Conservation (phyloP, 192 early-diverging fungal genomes). For the Mortierella hygrophila region DNA sequence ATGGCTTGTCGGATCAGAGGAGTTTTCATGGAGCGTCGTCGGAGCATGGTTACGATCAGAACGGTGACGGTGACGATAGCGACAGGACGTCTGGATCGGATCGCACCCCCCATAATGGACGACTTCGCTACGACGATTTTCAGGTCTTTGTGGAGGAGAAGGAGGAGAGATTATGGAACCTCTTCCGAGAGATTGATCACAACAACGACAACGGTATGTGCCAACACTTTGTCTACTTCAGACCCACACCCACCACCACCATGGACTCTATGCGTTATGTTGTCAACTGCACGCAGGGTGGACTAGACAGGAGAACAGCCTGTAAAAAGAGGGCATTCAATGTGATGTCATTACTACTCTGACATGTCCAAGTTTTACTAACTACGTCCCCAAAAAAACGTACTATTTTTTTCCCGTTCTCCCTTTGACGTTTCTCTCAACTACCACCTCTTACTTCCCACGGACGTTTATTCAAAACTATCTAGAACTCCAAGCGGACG, state of each 20-base stretch:
- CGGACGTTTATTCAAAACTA: slow-evolving; percentile 1
- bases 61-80: background rate
- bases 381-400: background rate
- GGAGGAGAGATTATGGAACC: slow-evolving; percentile 71
- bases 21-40: background rate
- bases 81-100: background rate
- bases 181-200: slow-evolving; percentile 77
- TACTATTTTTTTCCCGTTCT: background rate
- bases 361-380: background rate
- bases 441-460: background rate
- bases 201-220: slow-evolving; percentile 62
- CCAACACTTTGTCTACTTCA: background rate
- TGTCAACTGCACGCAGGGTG: background rate
- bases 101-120: slow-evolving; percentile 28
- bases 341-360: background rate
- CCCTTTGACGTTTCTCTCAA: background rate
- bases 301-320: background rate
- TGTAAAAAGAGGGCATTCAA: background rate
- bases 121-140: slow-evolving; percentile 68
- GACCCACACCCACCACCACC: background rate
- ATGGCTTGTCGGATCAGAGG: slow-evolving; percentile 7
- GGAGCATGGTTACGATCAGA: background rate
- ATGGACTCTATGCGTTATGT: too few relatives aligned
- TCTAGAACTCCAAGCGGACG: slow-evolving; percentile 58
- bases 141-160: slow-evolving; percentile 74